Base-by-base conservation (phyloP, 139 green algal genomes). In the Bryopsis sp. region DNA sequence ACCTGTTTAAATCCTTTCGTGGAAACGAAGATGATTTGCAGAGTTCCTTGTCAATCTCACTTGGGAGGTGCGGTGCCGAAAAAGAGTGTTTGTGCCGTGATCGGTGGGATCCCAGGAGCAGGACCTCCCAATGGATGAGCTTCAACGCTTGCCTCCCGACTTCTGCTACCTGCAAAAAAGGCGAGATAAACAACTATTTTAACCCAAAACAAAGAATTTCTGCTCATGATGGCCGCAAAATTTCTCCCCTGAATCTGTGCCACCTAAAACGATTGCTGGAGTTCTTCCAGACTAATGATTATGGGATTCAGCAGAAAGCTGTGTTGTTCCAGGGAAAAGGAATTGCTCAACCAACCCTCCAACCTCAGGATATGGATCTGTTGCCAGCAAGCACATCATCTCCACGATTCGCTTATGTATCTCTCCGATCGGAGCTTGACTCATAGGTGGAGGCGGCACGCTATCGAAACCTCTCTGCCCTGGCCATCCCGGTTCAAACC, bases 301-400 rank as follows among this genome's bases (percentile, higher is more conserved):
- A n/a, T n/a, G n/a, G n/a, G n/a, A n/a, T n/a, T n/a, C n/a, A n/a
- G n/a, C n/a, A n/a, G n/a, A n/a, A n/a, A n/a, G n/a, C n/a, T n/a
- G n/a, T n/a, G n/a, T n/a, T n/a, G n/a, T n/a, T n/a, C n/a, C 43
- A 54, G 43, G 43, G 43, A 19, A 19, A 54, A 54, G 15, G 43
- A 54, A n/a, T n/a, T n/a, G n/a, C n/a, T n/a, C n/a, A n/a, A n/a
- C n/a, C n/a, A n/a, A n/a, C n/a, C n/a, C n/a, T n/a, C n/a, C n/a
- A n/a, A 63, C 54, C n/a, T 63, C 19, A 36, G 54, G 54, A 29
- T 15, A 8, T 36, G 54, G 54, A 63, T 63, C 54, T 29, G n/a
- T 63, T 29, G 54, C 54, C n/a, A 63, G n/a, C 7, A 63, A 19
- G 54, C 26, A 63, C n/a, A 63, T n/a, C 7, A 19, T 19, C n/a